These are phyloP conservation scores for Alternaria ventricosa DNA, from an alignment of 2,329 filamentous ascomycete species.

Conservation along the genomic window DNA sequence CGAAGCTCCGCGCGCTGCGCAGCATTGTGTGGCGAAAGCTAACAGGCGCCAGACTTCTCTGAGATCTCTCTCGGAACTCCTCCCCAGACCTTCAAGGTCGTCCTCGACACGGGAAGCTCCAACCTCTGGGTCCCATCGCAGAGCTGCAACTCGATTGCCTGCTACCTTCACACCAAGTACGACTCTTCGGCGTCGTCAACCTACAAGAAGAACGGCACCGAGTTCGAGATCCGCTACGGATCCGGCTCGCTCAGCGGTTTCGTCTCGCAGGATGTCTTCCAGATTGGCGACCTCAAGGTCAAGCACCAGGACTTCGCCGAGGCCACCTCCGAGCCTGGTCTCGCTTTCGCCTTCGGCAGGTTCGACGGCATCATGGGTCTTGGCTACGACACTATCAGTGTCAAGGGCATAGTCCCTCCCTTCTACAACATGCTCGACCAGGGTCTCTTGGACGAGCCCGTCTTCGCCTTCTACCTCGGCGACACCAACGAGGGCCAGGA, in stretches of 20 bases:
- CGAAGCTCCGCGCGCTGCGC: background rate
- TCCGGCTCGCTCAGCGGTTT: constrained; percentile 94
- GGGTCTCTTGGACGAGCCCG: constrained; percentile 84
- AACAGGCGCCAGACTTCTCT: constrained; percentile 75
- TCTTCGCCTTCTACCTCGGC: constrained; percentile 96
- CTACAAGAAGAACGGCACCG: constrained; percentile 91
- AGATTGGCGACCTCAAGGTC: constrained; percentile 87
- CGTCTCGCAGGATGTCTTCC: constrained; percentile 84
- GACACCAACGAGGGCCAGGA: constrained; percentile 72
- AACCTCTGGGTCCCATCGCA: constrained; percentile 97
- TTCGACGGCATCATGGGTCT: constrained; percentile 97
- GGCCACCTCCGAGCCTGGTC: constrained; percentile 91
- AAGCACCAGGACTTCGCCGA: constrained; percentile 95
- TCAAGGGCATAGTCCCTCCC: constrained; percentile 91
- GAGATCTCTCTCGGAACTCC: constrained; percentile 93
- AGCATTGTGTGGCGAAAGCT: constrained; percentile 15
- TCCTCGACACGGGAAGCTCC: constrained; percentile 97
- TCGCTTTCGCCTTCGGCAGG: constrained; percentile 96
- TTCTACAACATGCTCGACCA: constrained; percentile 97
- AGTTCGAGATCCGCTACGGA: constrained; percentile 93
- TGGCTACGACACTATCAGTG: constrained; percentile 94
- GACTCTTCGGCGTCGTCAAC: constrained; percentile 87
- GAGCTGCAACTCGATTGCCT: constrained; percentile 92
- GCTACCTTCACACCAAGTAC: constrained; percentile 97
- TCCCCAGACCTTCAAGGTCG: constrained; percentile 95